Evolutionary conservation across 768 basidiomycete genomes (phyloP).

Genomic region (Tricholoma terreum): DNA sequence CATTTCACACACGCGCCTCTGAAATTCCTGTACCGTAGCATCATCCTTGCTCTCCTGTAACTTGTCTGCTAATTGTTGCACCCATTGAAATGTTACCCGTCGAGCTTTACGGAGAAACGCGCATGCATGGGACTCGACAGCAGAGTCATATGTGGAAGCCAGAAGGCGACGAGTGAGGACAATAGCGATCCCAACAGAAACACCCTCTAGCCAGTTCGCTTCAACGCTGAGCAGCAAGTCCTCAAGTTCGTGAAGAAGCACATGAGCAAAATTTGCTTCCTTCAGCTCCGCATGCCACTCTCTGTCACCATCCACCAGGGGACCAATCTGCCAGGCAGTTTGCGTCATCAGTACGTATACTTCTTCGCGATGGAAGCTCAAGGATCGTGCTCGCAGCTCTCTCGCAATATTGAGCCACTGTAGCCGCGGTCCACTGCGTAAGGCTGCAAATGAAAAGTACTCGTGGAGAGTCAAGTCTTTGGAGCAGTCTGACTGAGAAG

Average conservation of each 20-base stretch:
- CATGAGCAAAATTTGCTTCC: slow-evolving; percentile 29
- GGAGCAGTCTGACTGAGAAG: slow-evolving; percentile 40
- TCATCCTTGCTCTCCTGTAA: slow-evolving; percentile 16
- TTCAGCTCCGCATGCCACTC: slow-evolving; percentile 41
- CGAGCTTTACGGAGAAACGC: slow-evolving; percentile 31
- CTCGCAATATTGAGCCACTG: slow-evolving; percentile 52
- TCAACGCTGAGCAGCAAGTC: slow-evolving; percentile 32
- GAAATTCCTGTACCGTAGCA: slow-evolving; percentile 12
- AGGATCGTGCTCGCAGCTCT: slow-evolving; percentile 36
- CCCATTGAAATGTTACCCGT: slow-evolving; percentile 33
- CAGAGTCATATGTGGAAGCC: slow-evolving; percentile 14
- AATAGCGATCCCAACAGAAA: slow-evolving; percentile 30
- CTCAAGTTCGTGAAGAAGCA: slow-evolving; percentile 35
- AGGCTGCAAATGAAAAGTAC: slow-evolving; percentile 38
- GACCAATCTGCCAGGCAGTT: slow-evolving; percentile 42
- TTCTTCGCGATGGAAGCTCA: slow-evolving; percentile 38
- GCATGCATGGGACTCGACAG: slow-evolving; percentile 16
- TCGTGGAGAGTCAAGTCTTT: slow-evolving; percentile 42
- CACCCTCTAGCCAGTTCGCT: slow-evolving; percentile 39
- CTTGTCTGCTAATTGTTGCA: slow-evolving; percentile 27
- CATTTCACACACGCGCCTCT: slow-evolving; percentile 29
- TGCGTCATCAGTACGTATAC: slow-evolving; percentile 44
- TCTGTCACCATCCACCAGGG: slow-evolving; percentile 7
- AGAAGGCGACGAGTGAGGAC: slow-evolving; percentile 36
- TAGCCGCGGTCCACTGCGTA: slow-evolving; percentile 42